These are phyloP conservation scores for Cryphonectria nitschkei DNA, from an alignment of 2,329 filamentous ascomycete genomes.

Conservation along the genomic window DNA sequence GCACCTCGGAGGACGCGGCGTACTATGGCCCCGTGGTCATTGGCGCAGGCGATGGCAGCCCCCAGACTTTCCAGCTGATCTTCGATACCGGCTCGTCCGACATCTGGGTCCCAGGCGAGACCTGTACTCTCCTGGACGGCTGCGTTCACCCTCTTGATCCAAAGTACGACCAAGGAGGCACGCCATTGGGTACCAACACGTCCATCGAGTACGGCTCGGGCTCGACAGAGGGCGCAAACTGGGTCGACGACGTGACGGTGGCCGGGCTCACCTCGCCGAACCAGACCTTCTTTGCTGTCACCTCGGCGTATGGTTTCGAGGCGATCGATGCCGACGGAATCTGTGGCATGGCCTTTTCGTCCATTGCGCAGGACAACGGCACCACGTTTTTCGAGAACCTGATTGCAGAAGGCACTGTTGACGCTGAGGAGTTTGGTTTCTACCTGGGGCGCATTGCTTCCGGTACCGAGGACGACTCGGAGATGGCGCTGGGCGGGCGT, in stretches of 20 bases:
- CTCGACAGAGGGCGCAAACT: constrained; percentile 19
- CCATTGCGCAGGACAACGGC: constrained; percentile 20
- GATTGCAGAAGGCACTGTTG: constrained; percentile 11
- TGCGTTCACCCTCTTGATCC: constrained; percentile 9
- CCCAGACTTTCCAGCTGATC: constrained; percentile 23
- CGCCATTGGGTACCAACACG: constrained; percentile 14
- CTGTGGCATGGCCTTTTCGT: constrained; percentile 21
- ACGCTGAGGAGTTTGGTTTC: constrained; percentile 21
- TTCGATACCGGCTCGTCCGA: constrained; percentile 20
- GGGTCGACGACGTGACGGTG: constrained; percentile 21
- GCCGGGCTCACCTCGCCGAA: constrained; percentile 20
- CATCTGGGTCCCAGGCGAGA: constrained; percentile 16
- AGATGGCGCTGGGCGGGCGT: constrained; percentile 17
- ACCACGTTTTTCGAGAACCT: constrained; percentile 22
- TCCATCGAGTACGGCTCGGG: constrained; percentile 19
- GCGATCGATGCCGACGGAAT: constrained; percentile 20
- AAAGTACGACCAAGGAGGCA: constrained; percentile 19
- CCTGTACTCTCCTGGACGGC: neutral
- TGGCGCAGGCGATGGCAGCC: constrained; percentile 10
- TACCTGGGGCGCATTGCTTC: constrained; percentile 22
- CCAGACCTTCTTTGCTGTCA: constrained; percentile 19
- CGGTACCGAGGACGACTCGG: constrained; percentile 21
- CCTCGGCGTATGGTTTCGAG: constrained; percentile 12
- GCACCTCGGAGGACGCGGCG: constrained; percentile 12
- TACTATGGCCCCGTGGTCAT: constrained; percentile 19